phyloP scores from a whole-genome alignment of 371 early-diverging fungal species.

The Haplosporangium sp. region DNA sequence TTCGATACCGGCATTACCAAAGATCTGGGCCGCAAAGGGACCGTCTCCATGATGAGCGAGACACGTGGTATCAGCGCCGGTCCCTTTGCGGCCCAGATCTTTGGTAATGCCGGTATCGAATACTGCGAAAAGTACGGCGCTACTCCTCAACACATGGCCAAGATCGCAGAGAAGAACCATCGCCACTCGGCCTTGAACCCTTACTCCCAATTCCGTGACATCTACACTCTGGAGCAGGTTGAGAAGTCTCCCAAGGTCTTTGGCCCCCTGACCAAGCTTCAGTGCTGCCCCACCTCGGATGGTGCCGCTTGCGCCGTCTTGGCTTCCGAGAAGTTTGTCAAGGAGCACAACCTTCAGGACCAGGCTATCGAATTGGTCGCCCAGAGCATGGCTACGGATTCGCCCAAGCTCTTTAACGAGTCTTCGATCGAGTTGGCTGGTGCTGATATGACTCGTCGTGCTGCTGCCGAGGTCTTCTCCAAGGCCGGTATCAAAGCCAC shows the following conservation, averaged over 20 bases:
- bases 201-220: conserved; percentile 82
- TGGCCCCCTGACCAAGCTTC: conserved; percentile 79
- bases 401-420: conserved; percentile 65
- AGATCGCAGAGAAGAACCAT: conserved; percentile 84
- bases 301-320: conserved; percentile 78
- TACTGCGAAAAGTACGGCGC: conserved; percentile 77
- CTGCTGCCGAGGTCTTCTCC: conserved; percentile 65
- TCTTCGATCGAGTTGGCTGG: conserved; percentile 78
- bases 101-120: conserved; percentile 82
- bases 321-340: conserved; percentile 76
- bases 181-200: conserved; percentile 81
- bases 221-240: conserved; percentile 76
- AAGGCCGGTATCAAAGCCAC: conserved; percentile 69
- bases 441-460: conserved; percentile 77
- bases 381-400: conserved; percentile 82
- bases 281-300: conserved; percentile 87
- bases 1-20: conserved; percentile 82
- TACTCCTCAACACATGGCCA: conserved; percentile 67
- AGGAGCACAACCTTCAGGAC: conserved; percentile 69
- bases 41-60: conserved; percentile 64
- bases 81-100: conserved; percentile 80
- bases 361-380: conserved; percentile 80
- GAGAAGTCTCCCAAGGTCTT: conserved; percentile 72
- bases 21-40: conserved; percentile 80
- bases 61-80: conserved; percentile 69